Conservation (phyloP, 768 basidiomycete genomes). For the Lactarius psammicola region DNA sequence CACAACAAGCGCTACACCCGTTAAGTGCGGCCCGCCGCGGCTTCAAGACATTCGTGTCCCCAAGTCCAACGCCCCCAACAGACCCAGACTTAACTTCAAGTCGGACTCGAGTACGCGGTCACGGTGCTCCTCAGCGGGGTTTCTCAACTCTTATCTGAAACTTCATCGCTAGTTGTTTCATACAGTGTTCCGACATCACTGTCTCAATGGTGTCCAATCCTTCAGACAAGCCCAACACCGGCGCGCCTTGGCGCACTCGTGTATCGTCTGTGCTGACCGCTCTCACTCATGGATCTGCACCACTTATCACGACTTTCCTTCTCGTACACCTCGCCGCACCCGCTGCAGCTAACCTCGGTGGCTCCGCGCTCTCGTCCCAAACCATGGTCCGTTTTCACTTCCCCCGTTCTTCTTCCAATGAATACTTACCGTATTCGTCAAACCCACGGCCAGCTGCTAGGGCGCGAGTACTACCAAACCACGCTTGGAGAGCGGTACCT, state of each 20-base stretch:
- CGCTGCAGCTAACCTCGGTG: constrained; percentile 62
- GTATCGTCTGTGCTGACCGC: constrained; percentile 45
- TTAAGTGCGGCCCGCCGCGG: no score
- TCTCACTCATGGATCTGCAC: constrained; percentile 64
- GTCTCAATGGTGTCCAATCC: not conserved
- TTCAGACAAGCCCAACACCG: constrained; percentile 1
- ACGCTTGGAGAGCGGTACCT: constrained; percentile 64
- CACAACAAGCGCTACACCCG: not conserved
- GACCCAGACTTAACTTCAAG: not conserved
- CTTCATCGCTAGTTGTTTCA: not conserved
- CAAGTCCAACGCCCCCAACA: no score
- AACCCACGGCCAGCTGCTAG: constrained; percentile 57
- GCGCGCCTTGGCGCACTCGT: constrained; percentile 14
- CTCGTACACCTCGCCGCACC: constrained; percentile 81
- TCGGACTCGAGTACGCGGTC: not conserved
- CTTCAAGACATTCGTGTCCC: no score
- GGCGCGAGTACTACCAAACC: constrained; percentile 85
- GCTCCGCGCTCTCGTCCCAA: constrained; percentile 63
- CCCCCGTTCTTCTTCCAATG: not conserved
- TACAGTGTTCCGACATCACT: not conserved
- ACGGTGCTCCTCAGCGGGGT: not conserved
- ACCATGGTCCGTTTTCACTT: constrained; percentile 57
- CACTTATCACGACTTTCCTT: constrained; percentile 76
- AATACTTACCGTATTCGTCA: not conserved
- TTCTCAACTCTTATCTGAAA: not conserved